Base-by-base conservation (phyloP, 2,329 filamentous ascomycete genomes). In the Aspergillus phoenicis region DNA sequence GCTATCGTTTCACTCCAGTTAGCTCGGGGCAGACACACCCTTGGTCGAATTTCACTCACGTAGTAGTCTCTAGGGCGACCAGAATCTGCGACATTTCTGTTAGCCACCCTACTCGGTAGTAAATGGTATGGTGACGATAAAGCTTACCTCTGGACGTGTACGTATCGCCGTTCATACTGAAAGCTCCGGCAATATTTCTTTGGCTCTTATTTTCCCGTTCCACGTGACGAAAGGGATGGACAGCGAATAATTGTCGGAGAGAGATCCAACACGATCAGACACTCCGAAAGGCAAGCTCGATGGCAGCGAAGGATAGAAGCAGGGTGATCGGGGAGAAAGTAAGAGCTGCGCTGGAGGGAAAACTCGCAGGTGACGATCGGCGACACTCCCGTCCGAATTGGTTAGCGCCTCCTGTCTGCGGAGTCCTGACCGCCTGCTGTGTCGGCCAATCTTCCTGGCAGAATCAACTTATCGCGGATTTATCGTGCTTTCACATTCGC, bases 101-200 rank as follows among this genome's bases (percentile, higher is more conserved):
- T 70, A 81, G 76, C 71, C 74, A 68, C 73, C 68, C 60, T 65
- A 51, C 2, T 11, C 8, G 6, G n/a, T 15, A 33, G 38, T 20
- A 6, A 7, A 5, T 3, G 17, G 5, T 13, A 5, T 7, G 15
- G 17, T 28, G 49, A 20, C 54, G 39, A 13, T 56, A 38, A 38
- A 20, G 58, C 81, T 77, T 82, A 91, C 91, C 90, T 86, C 91
- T 86, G 70, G 89, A 87, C 73, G 87, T 87, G 78, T 93, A 94
- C 77, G 83, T 89, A 77, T 94, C 91, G 75, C 90, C 91, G 89
- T 94, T 94, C 91, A 95, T 95, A 62, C 63, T 86, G 72, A 66
- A 28, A 47, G 67, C 70, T 68, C 64, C 58, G 55, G 47, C 58
- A 56, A 58, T 69, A 65, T 64, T 59, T 58, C 62, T 61, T 61